phyloP scores from a whole-genome alignment of 164 flowering plant species.

The Macadamia tetraphylla region DNA sequence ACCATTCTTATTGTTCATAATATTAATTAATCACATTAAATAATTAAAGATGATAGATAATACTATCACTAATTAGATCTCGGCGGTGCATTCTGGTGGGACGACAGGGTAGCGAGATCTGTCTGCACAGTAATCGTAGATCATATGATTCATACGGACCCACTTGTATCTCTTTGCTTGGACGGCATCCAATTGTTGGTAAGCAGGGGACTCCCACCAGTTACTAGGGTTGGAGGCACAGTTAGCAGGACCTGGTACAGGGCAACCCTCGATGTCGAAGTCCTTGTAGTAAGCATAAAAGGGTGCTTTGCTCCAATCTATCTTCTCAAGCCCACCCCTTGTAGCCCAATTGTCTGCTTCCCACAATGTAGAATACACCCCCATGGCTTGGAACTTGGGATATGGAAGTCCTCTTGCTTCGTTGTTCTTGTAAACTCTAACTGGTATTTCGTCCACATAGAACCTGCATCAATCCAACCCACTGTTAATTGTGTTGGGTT shows the following conservation, averaged over 20 bases:
- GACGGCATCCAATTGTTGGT: conserved; percentile 22
- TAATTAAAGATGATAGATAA: no score
- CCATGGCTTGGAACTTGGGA: conserved; percentile 50
- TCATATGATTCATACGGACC: conserved; percentile 49
- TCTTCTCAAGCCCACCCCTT: conserved; percentile 50
- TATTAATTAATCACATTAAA: no score
- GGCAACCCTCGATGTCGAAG: conserved; percentile 52
- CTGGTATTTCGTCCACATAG: conserved; percentile 44
- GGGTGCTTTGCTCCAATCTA: conserved; percentile 56
- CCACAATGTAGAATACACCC: conserved; percentile 51
- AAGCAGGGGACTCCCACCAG: conserved; percentile 45
- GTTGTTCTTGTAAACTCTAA: conserved; percentile 55
- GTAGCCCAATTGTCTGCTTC: conserved; percentile 68
- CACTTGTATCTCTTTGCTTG: conserved; percentile 39
- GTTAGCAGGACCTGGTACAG: conserved; percentile 35
- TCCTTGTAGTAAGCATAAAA: conserved; percentile 47
- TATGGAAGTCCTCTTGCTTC: conserved; percentile 36
- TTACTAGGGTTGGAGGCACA: conserved; percentile 37
- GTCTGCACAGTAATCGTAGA: conserved; percentile 51
- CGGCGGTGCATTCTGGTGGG: conserved; percentile 46
- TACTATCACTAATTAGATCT: conserved; percentile 15
- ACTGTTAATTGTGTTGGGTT: no score
- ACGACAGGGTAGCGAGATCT: conserved; percentile 34
- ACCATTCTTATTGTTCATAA: no score
- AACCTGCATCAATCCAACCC: conserved; percentile 26